phyloP scores from a whole-genome alignment of 2,329 filamentous ascomycete genomes.

The Phialophora verrucosa region DNA sequence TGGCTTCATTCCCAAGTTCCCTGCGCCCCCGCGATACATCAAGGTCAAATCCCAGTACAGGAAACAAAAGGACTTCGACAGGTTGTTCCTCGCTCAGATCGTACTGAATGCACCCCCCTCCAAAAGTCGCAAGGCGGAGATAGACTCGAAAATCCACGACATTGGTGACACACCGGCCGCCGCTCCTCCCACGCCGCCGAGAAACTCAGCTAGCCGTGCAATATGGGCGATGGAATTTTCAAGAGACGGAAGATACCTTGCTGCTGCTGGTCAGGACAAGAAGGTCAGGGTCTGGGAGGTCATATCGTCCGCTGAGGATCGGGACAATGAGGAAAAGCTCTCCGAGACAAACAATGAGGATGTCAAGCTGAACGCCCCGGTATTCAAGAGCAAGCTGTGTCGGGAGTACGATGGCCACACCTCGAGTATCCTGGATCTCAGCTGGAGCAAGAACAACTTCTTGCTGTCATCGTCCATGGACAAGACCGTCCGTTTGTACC shows the following conservation, averaged over 20 bases:
- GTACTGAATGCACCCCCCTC: conserved; percentile 63
- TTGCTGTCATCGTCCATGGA: conserved; percentile 96
- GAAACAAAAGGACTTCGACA: conserved; percentile 79
- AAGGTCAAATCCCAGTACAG: conserved; percentile 82
- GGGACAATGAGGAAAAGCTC: conserved; percentile 73
- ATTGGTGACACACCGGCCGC: conserved; percentile 39
- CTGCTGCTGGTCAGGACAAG: conserved; percentile 88
- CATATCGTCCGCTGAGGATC: conserved; percentile 79
- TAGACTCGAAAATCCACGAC: conserved; percentile 39
- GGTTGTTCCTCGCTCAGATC: conserved; percentile 90
- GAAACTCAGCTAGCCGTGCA: conserved; percentile 61
- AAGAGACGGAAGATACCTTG: conserved; percentile 85
- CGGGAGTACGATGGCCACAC: conserved; percentile 83
- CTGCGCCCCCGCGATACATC: conserved; percentile 89
- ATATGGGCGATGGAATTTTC: conserved; percentile 95
- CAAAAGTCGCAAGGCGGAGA: conserved; percentile 47
- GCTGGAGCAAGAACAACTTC: conserved; percentile 99
- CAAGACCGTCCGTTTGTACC: conserved; percentile 94
- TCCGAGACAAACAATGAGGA: conserved; percentile 61
- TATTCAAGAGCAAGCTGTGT: conserved; percentile 79
- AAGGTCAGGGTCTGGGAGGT: conserved; percentile 89
- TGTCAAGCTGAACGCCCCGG: conserved; percentile 80
- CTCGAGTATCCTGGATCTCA: conserved; percentile 84
- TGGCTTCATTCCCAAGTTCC: conserved; percentile 84
- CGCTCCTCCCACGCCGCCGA: conserved; percentile 36